These are phyloP conservation scores for Exophiala calicioides DNA, from an alignment of 2,329 filamentous ascomycete genomes.

Conservation along the genomic window DNA sequence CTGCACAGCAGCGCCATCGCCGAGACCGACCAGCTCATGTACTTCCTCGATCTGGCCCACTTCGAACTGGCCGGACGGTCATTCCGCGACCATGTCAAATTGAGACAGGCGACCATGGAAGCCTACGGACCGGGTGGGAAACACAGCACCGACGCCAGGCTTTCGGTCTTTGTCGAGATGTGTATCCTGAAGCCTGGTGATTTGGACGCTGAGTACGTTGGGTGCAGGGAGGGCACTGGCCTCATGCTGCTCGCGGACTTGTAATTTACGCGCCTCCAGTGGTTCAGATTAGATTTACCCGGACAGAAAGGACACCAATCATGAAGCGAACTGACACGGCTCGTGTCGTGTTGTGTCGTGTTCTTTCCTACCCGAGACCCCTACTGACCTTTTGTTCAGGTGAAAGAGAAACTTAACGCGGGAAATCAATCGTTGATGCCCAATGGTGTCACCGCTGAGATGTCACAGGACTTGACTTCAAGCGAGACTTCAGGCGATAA, in stretches of 20 bases:
- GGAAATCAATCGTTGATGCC: no score
- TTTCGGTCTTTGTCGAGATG: slow-evolving; percentile 19
- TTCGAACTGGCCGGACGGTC: slow-evolving; percentile 17
- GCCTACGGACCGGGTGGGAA: slow-evolving; percentile 14
- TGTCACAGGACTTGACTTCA: no score
- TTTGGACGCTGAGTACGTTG: slow-evolving; percentile 19
- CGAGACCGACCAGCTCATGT: slow-evolving; percentile 22
- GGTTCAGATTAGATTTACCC: no score
- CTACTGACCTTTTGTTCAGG: no score
- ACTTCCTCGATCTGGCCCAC: slow-evolving; percentile 21
- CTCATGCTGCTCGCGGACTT: slow-evolving; percentile 13
- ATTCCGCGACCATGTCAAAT: slow-evolving; percentile 21
- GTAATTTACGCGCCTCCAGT: slow-evolving; percentile 1
- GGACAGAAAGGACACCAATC: no score
- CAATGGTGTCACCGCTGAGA: no score
- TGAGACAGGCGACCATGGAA: slow-evolving; percentile 14
- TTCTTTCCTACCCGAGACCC: no score
- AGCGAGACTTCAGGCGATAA: no score
- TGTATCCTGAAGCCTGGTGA: slow-evolving; percentile 15
- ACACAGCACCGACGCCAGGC: slow-evolving; percentile 7
- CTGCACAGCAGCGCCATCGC: slow-evolving; percentile 12
- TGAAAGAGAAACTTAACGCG: no score
- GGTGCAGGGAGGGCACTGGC: slow-evolving; percentile 18
- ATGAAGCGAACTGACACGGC: no score
- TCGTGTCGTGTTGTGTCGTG: no score